Percentiles rank a stretch among this genome's conserved stretches.
Evolutionary conservation across 768 basidiomycete species (phyloP).

Genomic region (Tylopilus rubrobrunneus): DNA sequence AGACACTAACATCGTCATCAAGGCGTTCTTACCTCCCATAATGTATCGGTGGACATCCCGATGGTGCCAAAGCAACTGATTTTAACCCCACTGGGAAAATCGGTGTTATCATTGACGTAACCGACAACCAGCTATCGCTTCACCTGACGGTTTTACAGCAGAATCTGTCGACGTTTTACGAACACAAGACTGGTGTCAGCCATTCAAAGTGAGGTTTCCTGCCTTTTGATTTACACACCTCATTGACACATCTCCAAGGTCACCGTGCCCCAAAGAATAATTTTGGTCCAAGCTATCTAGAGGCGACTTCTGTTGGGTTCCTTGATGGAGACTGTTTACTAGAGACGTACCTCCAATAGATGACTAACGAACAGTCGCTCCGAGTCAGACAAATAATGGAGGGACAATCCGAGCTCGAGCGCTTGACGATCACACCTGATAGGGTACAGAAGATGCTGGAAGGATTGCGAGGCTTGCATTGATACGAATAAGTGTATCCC

Average conservation of each 20-base stretch:
- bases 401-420: not conserved
- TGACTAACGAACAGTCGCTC: constrained; percentile 35
- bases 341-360: constrained; percentile 55
- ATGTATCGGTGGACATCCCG: constrained; percentile 37
- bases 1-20: constrained; percentile 2
- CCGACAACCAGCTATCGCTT: constrained; percentile 45
- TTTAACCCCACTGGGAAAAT: constrained; percentile 75
- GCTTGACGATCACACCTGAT: not conserved
- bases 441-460: constrained; percentile 35
- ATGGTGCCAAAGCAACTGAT: constrained; percentile 63
- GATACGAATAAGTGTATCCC: constrained; percentile 23
- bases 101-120: constrained; percentile 63
- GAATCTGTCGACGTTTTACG: constrained; percentile 58
- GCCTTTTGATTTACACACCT: not conserved
- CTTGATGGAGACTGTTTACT: constrained; percentile 88
- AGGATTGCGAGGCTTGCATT: constrained; percentile 55
- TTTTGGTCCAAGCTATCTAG: constrained; percentile 54
- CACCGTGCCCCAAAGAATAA: constrained; percentile 63
- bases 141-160: constrained; percentile 69
- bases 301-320: constrained; percentile 64
- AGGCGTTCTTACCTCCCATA: constrained; percentile 55
- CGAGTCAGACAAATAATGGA: constrained; percentile 34
- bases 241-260: constrained; percentile 40
- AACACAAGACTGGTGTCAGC: constrained; percentile 50
- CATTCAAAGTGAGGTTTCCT: constrained; percentile 53